Evolutionary conservation across 345 rosid species (phyloP), one percentile per base, ranked within the genome.

Genomic region (Populus deltoides): DNA sequence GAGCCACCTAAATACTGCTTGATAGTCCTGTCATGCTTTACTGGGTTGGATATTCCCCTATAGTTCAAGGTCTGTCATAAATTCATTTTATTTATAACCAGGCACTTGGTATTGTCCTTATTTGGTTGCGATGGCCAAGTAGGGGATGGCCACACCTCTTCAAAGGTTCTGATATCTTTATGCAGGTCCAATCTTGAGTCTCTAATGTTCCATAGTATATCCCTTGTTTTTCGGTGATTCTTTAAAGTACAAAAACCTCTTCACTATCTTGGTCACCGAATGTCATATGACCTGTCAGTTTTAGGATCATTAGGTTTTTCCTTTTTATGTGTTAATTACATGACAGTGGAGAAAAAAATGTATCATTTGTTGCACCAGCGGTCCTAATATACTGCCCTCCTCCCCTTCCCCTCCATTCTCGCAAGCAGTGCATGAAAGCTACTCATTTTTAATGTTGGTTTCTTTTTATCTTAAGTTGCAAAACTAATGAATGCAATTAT

Each of bases 401-500:
- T 47, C 36, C 43, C 35, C 36, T 25, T n/a, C 15, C 53, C 29
- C 4, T 66, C 10, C 25, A n/a, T 7, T 47, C 61, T 66, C 13
- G 33, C 25, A 35, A n/a, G 33, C 67, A 8, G 22, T 70, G 61
- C 36, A 70, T 25, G 29, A 59, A 53, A 36, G 38, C 45, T 36
- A 20, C 65, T 36, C 49, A 78, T 35, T 66, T 22, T 41, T 16
- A 2, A 61, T 39, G 27, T 63, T 70, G 35, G 9, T 8, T 51
- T 24, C 49, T 63, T 47, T 22, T 6, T 29, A 35, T 20, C 11
- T 51, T 79, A 68, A 68, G 57, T 66, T 72, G 29, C 55, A 79
- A 47, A 66, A 24, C 35, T 76, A 35, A 75, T 78, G 78, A 74
- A 68, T 29, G 33, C 53, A 24, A 51, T 66, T 29, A 45, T 61